Evolutionary conservation across 1,284 basidiomycete species (phyloP), one percentile per base, ranked within the genome.

Genomic region (Trichosporon sp.): DNA sequence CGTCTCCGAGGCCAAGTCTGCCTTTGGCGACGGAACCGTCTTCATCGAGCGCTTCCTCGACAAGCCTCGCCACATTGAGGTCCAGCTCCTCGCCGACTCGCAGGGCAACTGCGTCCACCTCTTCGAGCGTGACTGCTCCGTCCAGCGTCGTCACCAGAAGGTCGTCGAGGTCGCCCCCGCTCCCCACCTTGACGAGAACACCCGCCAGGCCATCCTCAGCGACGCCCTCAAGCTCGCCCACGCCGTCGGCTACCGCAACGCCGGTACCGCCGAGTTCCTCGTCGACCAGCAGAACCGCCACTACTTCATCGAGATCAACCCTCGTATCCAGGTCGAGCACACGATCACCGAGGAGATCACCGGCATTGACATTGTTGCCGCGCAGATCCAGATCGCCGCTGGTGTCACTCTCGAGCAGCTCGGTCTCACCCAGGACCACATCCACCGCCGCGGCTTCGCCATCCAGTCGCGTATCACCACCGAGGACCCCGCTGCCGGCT

Each of bases 401-500:
- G 97, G 97, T 70, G 95, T 95, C 25, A 93, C 95, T 65, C 89
- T 99, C 64, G 89, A 92, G 34, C 95, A 98, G 82, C 91, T 99
- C 72, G 97, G 96, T 69, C 87, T 99, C 65, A 93, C 92, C n/a
- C 97, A 99, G 84, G 93, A 98, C 64, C 92, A 93, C 65, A 94
- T 99, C 83, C 92, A 91, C 74, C 94, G 94, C 84, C 92, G 97
- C 71, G 97, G 97, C 47, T 98, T 93, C 80, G 96, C 97, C 12
- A 99, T 99, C 75, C 97, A 99, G 82, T 98, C 94, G 83, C 95
- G 97, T 86, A 89, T 99, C 83, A 99, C 97, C 56, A 99, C 97
- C n/a, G 97, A 99, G 85, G 96, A 99, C 83, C 89, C 97, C 9
- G 88, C 92, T 27, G 82, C 88, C 67, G 87, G 86, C 80, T 99